Base-by-base conservation (phyloP, 805 yeast genomes). In the Starmerella ratchasimensis region DNA sequence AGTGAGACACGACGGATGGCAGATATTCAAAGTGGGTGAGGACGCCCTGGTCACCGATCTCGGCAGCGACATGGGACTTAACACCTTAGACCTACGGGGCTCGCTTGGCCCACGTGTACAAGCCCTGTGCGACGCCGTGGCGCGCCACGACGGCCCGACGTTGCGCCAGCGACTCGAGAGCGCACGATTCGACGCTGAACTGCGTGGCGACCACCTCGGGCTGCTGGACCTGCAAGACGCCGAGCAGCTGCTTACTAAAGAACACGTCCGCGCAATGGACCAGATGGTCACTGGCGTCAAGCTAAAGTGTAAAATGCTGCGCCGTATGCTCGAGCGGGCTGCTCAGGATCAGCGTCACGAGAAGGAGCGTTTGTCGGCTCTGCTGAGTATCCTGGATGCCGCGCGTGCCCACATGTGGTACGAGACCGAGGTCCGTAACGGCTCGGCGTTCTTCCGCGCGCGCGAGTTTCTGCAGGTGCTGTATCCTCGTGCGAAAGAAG, bases 1-100 rank as follows among this genome's bases (percentile, higher is more conserved):
- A 39, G 40, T 28, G 28, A 36, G 30, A 23, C 43, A 37, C 23
- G 54, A 46, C 37, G 54, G 50, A 14, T 57, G 62, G 62, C 60
- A 56, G 38, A 50, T 57, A 3, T 57, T 57, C 43, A 46, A 47
- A 28, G 45, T 57, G 13, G 56, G 51, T 20, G 47, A 30, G 3
- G 56, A 54, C 18, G 57, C 57, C 1, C 44, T 45, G 2, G 47
- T 56, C 6, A 47, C 47, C 15, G 59, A 56, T 19, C 38, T 55
- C 5, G 49, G 48, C 19, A 42, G 42, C 9, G 49, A 42, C 20
- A 37, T 50, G 35, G 45, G 41, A n/a, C 42, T 45, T 3, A 24
- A 18, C 15, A n/a, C 11, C 6, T 23, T 10, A 6, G 39, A 31
- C 2, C 21, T 14, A 2, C 28, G 26, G 4, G 37, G 30, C 3